Evolutionary conservation across 2,329 filamentous ascomycete genomes (phyloP), one percentile per base, ranked within the genome.

Genomic region (Epicoccum nigrum): DNA sequence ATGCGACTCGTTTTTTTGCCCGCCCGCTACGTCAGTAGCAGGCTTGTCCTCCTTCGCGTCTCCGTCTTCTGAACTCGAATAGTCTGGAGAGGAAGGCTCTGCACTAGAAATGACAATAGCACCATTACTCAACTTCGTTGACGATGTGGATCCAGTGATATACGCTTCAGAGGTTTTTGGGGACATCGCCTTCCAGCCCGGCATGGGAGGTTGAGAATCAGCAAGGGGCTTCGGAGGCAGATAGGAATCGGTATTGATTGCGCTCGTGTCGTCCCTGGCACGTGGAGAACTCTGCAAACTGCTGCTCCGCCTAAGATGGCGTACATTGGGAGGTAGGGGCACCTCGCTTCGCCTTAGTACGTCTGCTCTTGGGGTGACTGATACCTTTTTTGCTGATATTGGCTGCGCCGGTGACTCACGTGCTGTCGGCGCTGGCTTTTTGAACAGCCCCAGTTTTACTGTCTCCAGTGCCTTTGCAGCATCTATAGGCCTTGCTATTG

Each of bases 31-130:
- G 9, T 25, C 9, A 6, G 23, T 25, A 9, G 6, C 23, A 25
- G 23, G 23, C 6, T 25, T 25, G 23, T 9, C 23, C 6, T 9
- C 23, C 6, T 6, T 25, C 23, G 21, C 48, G 16, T 39, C 6
- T 11, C 50, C 54, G 4, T 55, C 43, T 4, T 45, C 52, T 17
- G 45, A 34, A 17, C 51, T 34, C n/a, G 45, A 46, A 13, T 42
- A 43, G 5, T 44, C 31, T 16, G 42, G 30, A 17, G 54, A 49
- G 7, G 54, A 40, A 20, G 47, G 35, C 20, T 48, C 44, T 8
- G 37, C 40, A 32, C 54, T 60, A 5, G 56, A 45, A 9, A 56
- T 52, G 1, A 53, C 45, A 15, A 56, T 41, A 7, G 47, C 27
- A 9, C 49, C 48, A 7, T 42, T 31, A 3, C 12, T 9, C 9